phyloP scores from a whole-genome alignment of 306 rosid species.

The Styphnolobium japonicum region DNA sequence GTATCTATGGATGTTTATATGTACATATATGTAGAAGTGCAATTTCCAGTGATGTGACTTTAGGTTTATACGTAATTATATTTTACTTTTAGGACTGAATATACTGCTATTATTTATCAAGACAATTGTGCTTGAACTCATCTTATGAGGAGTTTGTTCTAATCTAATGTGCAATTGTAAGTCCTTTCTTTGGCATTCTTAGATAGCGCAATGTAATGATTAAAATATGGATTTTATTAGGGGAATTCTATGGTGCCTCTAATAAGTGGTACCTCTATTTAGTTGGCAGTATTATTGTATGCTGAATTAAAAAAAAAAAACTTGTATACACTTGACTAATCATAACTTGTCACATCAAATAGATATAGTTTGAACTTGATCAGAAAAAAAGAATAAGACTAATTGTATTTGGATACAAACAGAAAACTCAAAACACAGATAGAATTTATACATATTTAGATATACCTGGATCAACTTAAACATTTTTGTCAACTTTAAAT shows the following conservation, averaged over 20 bases:
- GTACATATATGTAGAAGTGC: not conserved
- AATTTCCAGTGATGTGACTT: not conserved
- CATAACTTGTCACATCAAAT: not conserved
- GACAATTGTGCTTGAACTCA: not conserved
- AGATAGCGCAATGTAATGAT: not conserved
- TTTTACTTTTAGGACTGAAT: not conserved
- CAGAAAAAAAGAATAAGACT: not conserved
- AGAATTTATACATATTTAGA: not conserved
- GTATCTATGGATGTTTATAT: not conserved
- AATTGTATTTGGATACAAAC: not conserved
- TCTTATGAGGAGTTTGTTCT: not conserved
- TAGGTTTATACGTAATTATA: not conserved
- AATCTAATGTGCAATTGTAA: not conserved
- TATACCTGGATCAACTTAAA: not conserved
- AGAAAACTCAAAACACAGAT: not conserved
- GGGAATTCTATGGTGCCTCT: not conserved
- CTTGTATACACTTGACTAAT: not conserved
- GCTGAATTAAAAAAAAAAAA: not conserved
- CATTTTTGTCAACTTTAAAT: not conserved
- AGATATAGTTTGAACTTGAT: not conserved
- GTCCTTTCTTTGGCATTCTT: not conserved
- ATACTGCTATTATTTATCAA: not conserved
- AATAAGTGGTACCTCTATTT: not conserved
- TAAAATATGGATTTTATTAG: not conserved
- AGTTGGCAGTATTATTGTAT: not conserved